These are phyloP conservation scores for Calonectria naviculata DNA, from an alignment of 2,329 filamentous ascomycete species.

Conservation along the genomic window DNA sequence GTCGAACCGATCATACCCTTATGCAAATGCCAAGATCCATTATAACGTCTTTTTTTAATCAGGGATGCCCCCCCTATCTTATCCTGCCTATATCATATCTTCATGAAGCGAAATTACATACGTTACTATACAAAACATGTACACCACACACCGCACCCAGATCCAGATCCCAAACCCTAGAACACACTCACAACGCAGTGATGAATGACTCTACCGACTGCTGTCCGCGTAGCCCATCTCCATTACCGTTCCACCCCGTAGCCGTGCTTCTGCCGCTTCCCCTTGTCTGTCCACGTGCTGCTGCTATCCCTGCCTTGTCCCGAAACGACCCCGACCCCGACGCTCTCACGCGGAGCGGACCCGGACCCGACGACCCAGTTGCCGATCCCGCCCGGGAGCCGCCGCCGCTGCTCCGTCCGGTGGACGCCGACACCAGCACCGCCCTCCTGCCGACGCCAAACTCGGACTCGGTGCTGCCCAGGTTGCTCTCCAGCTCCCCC, in stretches of 20 bases:
- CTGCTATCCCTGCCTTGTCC: neutral
- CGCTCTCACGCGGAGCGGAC: neutral
- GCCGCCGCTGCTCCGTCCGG: neutral
- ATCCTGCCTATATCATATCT: slow-evolving; percentile 1
- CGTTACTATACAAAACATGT: slow-evolving; percentile 7
- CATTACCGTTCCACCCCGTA: neutral
- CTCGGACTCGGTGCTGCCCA: slow-evolving; percentile 8
- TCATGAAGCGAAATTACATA: slow-evolving; percentile 15
- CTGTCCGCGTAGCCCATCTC: neutral
- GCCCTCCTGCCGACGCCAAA: neutral
- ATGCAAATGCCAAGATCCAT: neutral
- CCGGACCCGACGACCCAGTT: neutral
- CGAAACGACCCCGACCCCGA: neutral
- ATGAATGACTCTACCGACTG: slow-evolving; percentile 20
- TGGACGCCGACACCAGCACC: slow-evolving; percentile 6
- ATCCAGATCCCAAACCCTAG: too few species aligned
- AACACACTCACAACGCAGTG: slow-evolving; percentile 10
- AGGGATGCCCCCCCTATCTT: neutral
- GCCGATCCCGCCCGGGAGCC: slow-evolving; percentile 9
- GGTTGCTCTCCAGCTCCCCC: neutral
- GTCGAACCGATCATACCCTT: neutral
- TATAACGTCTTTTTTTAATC: neutral
- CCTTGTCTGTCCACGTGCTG: neutral
- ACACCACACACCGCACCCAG: neutral
- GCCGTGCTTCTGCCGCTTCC: neutral